Percentiles rank a stretch among this genome's conserved stretches.
phyloP scores from a whole-genome alignment of 2,329 filamentous ascomycete species.

The Aspergillus transmontanensis region DNA sequence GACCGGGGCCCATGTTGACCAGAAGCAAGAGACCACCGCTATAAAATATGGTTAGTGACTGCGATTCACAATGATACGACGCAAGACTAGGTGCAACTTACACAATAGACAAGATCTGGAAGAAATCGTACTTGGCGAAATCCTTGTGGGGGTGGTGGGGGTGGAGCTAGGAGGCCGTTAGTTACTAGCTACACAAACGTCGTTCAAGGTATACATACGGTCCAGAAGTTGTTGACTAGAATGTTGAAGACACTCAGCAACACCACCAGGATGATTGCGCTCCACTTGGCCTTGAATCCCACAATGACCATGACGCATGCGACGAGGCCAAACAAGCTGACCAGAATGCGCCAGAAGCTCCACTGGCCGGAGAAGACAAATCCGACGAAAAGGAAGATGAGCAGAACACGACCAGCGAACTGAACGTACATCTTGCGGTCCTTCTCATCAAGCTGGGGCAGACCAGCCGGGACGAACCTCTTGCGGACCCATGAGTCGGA shows the following conservation, averaged over 20 bases:
- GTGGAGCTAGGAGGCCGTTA: slow-evolving; percentile 68
- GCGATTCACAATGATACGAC: not conserved
- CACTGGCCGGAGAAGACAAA: slow-evolving; percentile 96
- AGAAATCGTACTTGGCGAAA: slow-evolving; percentile 99
- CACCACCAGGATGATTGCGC: slow-evolving; percentile 90
- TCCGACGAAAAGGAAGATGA: slow-evolving; percentile 97
- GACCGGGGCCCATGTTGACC: slow-evolving; percentile 97
- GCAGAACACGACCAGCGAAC: slow-evolving; percentile 88
- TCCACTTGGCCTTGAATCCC: slow-evolving; percentile 99
- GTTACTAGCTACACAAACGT: slow-evolving; percentile 5
- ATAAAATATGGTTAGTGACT: slow-evolving; percentile 8
- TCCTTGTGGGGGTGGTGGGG: slow-evolving; percentile 99
- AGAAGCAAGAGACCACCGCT: slow-evolving; percentile 89
- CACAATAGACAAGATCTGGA: slow-evolving; percentile 99
- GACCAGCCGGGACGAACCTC: slow-evolving; percentile 91
- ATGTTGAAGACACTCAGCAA: slow-evolving; percentile 97
- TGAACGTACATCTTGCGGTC: slow-evolving; percentile 99
- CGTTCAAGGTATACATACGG: slow-evolving; percentile 62
- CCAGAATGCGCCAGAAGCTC: slow-evolving; percentile 83
- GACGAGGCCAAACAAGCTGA: slow-evolving; percentile 81
- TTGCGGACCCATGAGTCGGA: slow-evolving; percentile 98
- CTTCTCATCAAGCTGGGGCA: slow-evolving; percentile 95
- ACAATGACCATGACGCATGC: slow-evolving; percentile 98
- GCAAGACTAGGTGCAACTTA: slow-evolving; percentile 45
- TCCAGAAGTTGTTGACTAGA: slow-evolving; percentile 99